Evolutionary conservation across 345 rosid species (phyloP), one percentile per base, ranked within the genome.

Genomic region (Rhodamnia rubescens): DNA sequence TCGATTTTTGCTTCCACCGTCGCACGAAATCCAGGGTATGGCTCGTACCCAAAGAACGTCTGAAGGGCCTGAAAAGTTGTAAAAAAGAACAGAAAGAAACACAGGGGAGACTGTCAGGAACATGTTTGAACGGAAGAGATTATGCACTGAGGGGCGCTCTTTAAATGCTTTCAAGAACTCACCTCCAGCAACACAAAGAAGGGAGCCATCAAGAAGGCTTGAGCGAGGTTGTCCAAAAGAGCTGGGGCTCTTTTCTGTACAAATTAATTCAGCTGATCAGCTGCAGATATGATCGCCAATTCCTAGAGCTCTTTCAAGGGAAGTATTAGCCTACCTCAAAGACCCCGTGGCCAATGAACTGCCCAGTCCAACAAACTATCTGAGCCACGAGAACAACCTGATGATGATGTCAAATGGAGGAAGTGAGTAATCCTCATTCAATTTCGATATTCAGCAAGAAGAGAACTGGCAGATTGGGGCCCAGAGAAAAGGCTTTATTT

Each of bases 161-260:
- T 36, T 21, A 27, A 26, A 47, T 64, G 49, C 29, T 54, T 36
- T 53, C 27, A 42, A 55, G 75, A 85, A 82, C 81, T 86, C 87
- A 92, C 96, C 96, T 93, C 96, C 75, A 93, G 85, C 50, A 92
- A 86, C 84, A 93, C 93, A 87, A 92, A 92, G 89, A 91, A 91
- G 83, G 94, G 96, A 88, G 96, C 94, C 94, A 91, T 92, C 86
- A 92, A 7, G 51, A 93, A 89, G 57, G 96, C 96, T 88, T 93
- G 94, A 74, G 52, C 52, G 52, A 93, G 92, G 87, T 91, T 92
- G 89, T 94, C 95, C 59, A 91, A 69, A 59, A 92, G 92, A 53
- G 96, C 93, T 0, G 96, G 96, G 21, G 95, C 95, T 88, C 94
- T 92, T 87, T 89, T 92, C 94, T 92, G 93, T 85, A 87, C 61